Conservation (phyloP, 306 rosid genomes). For the Dalbergia oliveri region DNA sequence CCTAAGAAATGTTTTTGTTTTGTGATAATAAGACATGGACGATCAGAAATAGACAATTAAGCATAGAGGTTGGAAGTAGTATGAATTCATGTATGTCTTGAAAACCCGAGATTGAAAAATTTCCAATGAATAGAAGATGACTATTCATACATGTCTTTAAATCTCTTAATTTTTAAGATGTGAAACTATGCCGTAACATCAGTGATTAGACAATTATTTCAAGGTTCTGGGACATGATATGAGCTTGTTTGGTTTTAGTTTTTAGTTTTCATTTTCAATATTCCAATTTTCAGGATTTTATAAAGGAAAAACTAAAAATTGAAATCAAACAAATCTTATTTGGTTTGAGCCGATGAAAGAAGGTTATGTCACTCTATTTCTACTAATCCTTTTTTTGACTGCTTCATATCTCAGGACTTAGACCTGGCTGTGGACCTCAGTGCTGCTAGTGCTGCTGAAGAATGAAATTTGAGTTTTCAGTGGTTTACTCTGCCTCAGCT, state of each 20-base stretch:
- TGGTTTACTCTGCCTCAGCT: not conserved
- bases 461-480: slow-evolving; percentile 35
- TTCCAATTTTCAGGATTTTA: too few species aligned
- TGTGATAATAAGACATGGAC: not conserved
- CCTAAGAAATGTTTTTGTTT: not conserved
- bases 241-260: too few species aligned
- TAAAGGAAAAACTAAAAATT: too few species aligned
- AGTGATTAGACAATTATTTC: slow-evolving; percentile 5
- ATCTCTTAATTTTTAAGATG: too few species aligned
- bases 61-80: not conserved
- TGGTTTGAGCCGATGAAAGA: not conserved
- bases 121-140: too few species aligned
- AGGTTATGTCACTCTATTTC: not conserved
- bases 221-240: not conserved
- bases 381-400: slow-evolving; percentile 1
- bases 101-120: too few species aligned
- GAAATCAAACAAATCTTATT: too few species aligned
- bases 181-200: not conserved
- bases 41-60: slow-evolving; percentile 12
- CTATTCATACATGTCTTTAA: too few species aligned
- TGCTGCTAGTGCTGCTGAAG: slow-evolving; percentile 71
- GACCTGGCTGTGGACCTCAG: slow-evolving; percentile 74
- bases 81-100: not conserved
- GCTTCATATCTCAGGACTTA: slow-evolving; percentile 53
- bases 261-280: too few species aligned